These are phyloP conservation scores for Arctium lappa DNA, from an alignment of 129 eudicot genomes.

Conservation along the genomic window DNA sequence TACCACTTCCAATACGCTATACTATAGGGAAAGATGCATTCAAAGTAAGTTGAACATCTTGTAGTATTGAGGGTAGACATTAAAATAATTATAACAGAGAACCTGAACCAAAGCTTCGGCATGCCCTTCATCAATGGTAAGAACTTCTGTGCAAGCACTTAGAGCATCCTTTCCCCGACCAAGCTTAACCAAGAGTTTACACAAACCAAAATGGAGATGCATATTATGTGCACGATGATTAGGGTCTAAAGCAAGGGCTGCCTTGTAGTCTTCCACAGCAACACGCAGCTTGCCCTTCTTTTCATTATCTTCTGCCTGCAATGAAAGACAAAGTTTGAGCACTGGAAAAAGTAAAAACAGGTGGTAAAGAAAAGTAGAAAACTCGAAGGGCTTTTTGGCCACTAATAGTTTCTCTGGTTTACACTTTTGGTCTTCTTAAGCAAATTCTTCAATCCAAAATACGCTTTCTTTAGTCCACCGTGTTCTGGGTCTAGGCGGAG, in stretches of 20 bases:
- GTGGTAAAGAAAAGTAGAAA: not conserved
- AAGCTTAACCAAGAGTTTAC: slow-evolving; percentile 82
- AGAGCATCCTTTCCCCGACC: slow-evolving; percentile 97
- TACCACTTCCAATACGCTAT: not conserved
- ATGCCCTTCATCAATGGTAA: slow-evolving; percentile 77
- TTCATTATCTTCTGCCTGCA: slow-evolving; percentile 91
- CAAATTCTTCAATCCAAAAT: slow-evolving; percentile 79
- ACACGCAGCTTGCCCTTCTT: slow-evolving; percentile 83
- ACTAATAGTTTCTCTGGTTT: slow-evolving; percentile 12
- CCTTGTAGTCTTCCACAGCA: slow-evolving; percentile 75
- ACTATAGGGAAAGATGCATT: not conserved
- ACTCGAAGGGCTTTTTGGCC: not conserved
- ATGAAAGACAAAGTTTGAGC: not conserved
- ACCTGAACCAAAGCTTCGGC: slow-evolving; percentile 93
- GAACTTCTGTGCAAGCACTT: slow-evolving; percentile 70
- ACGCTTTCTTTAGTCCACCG: slow-evolving; percentile 81
- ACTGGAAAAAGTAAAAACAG: not conserved
- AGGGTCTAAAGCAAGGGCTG: slow-evolving; percentile 78
- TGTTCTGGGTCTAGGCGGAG: slow-evolving; percentile 97
- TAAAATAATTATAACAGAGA: not conserved
- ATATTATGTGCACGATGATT: slow-evolving; percentile 67
- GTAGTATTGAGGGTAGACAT: slow-evolving; percentile 6
- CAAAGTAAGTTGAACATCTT: not conserved
- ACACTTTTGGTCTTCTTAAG: slow-evolving; percentile 83
- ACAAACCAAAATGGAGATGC: slow-evolving; percentile 82